Conservation (phyloP, 179 eudicot genomes). For the Beta lomatogona region DNA sequence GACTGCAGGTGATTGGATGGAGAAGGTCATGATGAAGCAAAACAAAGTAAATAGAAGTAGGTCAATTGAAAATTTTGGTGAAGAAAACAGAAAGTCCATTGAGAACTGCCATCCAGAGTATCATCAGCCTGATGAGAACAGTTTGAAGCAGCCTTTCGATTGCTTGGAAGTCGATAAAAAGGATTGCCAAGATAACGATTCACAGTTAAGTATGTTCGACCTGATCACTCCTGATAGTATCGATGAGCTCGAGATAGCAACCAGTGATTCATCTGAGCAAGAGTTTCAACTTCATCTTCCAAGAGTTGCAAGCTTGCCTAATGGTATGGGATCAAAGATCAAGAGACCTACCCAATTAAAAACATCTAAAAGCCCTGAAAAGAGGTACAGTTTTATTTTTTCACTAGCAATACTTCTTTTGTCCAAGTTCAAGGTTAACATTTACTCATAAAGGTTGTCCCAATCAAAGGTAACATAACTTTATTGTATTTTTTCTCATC, state of each 20-base stretch:
- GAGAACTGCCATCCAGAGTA: constrained; percentile 15
- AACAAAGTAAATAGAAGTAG: constrained; percentile 37
- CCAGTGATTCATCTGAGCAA: constrained; percentile 45
- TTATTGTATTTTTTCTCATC: too few relatives aligned
- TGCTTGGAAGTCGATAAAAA: constrained; percentile 15
- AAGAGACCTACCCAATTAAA: constrained; percentile 33
- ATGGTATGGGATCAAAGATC: constrained; percentile 33
- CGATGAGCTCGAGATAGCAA: constrained; percentile 44
- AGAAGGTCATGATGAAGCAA: constrained; percentile 63
- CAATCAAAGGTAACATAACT: too few relatives aligned
- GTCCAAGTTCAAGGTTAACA: neutral
- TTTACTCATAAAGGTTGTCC: too few relatives aligned
- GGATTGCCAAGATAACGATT: constrained; percentile 28
- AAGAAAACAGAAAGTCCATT: constrained; percentile 22
- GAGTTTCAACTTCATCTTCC: constrained; percentile 34
- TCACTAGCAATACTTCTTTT: constrained; percentile 5
- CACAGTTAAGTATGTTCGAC: constrained; percentile 29
- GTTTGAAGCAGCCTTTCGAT: constrained; percentile 23
- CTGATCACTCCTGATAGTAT: constrained; percentile 33
- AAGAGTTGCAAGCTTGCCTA: constrained; percentile 39
- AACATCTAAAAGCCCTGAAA: constrained; percentile 35
- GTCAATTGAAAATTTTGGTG: constrained; percentile 24
- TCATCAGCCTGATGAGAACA: constrained; percentile 16
- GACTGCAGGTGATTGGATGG: constrained; percentile 69
- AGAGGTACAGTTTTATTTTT: constrained; percentile 29